Base-by-base conservation (phyloP, 352 stramenopile species). In the Paralagenidium karlingii region DNA sequence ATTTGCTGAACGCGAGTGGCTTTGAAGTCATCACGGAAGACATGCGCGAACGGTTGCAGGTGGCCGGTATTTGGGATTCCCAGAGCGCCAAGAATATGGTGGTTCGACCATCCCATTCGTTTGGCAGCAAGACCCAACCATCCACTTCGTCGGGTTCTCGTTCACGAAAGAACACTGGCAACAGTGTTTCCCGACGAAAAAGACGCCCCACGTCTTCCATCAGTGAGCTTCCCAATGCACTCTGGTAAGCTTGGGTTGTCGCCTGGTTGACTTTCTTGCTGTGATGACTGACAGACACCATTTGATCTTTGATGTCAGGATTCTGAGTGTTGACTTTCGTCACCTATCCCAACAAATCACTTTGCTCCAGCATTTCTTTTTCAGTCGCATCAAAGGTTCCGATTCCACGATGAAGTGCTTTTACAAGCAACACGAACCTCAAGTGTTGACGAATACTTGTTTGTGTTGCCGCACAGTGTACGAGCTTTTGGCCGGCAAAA, bases 291-390 rank as follows among this genome's bases (percentile, higher is more conserved):
- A n/a, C n/a, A n/a, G n/a, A n/a, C n/a, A n/a, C n/a, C n/a, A n/a
- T n/a, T n/a, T n/a, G n/a, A n/a, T n/a, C n/a, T n/a, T n/a, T n/a
- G n/a, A n/a, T n/a, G n/a, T n/a, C n/a, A 15, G 11, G 36, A 26
- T 89, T 8, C 53, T 89, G 45, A 71, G 87, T 44, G 46, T 92
- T 30, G 68, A 92, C 33, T 63, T 70, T 11, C 82, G 68, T 38
- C 62, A 83, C 1, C 69, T 92, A 26, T 75, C 79, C 1, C 71
- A 88, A 24, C 79, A 92, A 49, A 82, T 92, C 43, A 90, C 79
- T 2, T 32, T 87, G 36, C 73, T 92, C 43, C 73, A 92, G 40
- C 79, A 92, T 45, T 92, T 84, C 43, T 55, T 92, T 16, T 87
- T 90, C 51, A 88, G 78, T 50, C 82, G 86, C 26, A 87, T 92